Evolutionary conservation across 106 monocot genomes (phyloP), one percentile per base, ranked within the genome.

Genomic region (Triglochin maritima): DNA sequence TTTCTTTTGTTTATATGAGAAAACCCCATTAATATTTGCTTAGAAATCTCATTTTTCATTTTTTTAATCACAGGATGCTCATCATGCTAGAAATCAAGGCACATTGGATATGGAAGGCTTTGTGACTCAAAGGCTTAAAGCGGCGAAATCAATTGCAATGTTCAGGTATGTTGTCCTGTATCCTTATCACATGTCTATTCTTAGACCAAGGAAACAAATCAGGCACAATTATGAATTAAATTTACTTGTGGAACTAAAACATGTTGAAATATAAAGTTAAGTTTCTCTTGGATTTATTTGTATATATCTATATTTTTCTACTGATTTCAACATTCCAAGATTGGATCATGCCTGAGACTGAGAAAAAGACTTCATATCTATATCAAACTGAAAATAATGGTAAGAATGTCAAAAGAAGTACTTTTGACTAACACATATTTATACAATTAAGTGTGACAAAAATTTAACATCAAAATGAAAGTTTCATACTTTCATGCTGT

Each of bases 61-160:
- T 0, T 9, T 46, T 15, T 29, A 9, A 49, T 64, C 64, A 55
- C 81, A 89, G 89, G 77, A 70, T 61, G 60, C 42, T 62, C 82
- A 63, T 16, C 89, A 86, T 66, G 67, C 50, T 17, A 81, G 80
- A 77, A 82, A 89, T 70, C 64, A 82, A 17, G 78, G 85, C 65
- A 83, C 87, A n/a, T 67, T 90, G 55, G 85, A 90, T 13, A 74
- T 82, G 63, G 87, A 96, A 69, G 79, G 81, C 44, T 57, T 64
- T 63, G 64, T 73, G 57, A 80, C 84, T 57, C 83, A 95, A 50
- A 85, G 83, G 49, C 69, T 76, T 50, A 81, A 80, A 50, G 78
- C 79, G 60, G 76, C 80, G 53, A 95, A 83, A 56, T 53, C 78
- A 16, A 70, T 72, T 59, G 46, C 83, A 70, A 62, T 71, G 43